These are phyloP conservation scores for Cladochytrium replicatum DNA, from an alignment of 192 early-diverging fungal species.

Conservation along the genomic window DNA sequence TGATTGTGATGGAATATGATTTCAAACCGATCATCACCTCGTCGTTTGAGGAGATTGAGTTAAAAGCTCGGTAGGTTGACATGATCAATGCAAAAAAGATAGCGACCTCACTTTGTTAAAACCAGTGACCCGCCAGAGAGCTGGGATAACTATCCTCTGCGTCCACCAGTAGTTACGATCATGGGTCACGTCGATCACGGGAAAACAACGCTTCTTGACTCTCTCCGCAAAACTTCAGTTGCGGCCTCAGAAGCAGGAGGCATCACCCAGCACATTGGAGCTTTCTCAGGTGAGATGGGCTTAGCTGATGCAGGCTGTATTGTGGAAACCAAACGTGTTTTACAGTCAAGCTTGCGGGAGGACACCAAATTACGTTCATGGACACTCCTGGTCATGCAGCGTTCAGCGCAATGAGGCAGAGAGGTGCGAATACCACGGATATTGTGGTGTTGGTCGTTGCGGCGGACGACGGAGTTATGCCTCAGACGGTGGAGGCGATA, in stretches of 20 bases:
- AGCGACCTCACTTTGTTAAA: slow-evolving; percentile 1
- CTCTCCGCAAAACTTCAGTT: slow-evolving; percentile 81
- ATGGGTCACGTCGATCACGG: slow-evolving; percentile 98
- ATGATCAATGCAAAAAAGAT: not conserved
- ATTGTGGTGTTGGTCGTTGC: slow-evolving; percentile 95
- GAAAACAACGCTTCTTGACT: slow-evolving; percentile 90
- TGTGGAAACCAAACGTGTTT: not conserved
- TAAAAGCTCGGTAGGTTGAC: slow-evolving; percentile 41
- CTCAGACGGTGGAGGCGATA: slow-evolving; percentile 93
- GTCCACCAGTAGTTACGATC: slow-evolving; percentile 92
- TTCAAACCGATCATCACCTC: slow-evolving; percentile 71
- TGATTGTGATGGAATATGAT: slow-evolving; percentile 80
- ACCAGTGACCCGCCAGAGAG: slow-evolving; percentile 54
- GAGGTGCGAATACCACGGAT: slow-evolving; percentile 88
- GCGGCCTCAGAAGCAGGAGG: slow-evolving; percentile 91
- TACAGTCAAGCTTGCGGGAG: slow-evolving; percentile 49
- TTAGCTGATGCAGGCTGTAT: not conserved
- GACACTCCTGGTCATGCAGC: slow-evolving; percentile 97
- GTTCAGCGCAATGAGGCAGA: slow-evolving; percentile 86
- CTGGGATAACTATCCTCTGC: slow-evolving; percentile 57
- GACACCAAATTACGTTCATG: slow-evolving; percentile 79
- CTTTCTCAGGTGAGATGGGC: slow-evolving; percentile 58
- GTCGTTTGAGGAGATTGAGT: slow-evolving; percentile 39
- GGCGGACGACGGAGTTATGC: slow-evolving; percentile 97
- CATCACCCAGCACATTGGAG: slow-evolving; percentile 98